Percentiles rank a stretch among this genome's conserved stretches.
phyloP scores from a whole-genome alignment of 2,329 filamentous ascomycete genomes.

The Ophiostoma perfectum region DNA sequence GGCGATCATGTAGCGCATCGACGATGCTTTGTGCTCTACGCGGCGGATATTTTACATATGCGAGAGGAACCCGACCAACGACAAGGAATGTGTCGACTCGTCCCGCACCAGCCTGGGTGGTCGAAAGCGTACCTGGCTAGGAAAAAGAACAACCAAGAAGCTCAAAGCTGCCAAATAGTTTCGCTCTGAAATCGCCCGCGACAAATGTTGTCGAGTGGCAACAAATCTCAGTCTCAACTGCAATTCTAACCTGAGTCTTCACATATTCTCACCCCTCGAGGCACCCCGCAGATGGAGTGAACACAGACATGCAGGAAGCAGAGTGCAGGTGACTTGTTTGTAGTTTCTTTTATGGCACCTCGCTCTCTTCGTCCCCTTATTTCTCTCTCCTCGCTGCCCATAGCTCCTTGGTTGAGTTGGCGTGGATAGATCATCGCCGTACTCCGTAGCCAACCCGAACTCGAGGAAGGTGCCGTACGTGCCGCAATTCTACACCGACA shows the following conservation, averaged over 20 bases:
- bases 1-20: slow-evolving; percentile 5
- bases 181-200: background rate
- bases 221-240: background rate
- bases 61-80: background rate
- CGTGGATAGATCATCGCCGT: background rate
- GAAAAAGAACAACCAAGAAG: background rate
- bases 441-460: background rate
- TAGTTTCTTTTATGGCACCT: background rate
- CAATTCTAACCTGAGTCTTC: no score
- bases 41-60: background rate
- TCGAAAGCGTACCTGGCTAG: background rate
- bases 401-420: background rate
- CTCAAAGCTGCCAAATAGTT: background rate
- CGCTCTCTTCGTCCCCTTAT: no score
- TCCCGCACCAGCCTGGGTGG: background rate
- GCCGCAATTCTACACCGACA: background rate
- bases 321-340: background rate
- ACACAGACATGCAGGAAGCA: slow-evolving; percentile 5
- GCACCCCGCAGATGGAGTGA: background rate
- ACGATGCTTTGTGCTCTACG: background rate
- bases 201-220: background rate
- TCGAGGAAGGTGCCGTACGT: background rate
- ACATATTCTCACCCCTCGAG: background rate
- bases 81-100: background rate
- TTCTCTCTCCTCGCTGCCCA: no score